Evolutionary conservation across 306 rosid genomes (phyloP).

Genomic region (Gleditsia sinensis): DNA sequence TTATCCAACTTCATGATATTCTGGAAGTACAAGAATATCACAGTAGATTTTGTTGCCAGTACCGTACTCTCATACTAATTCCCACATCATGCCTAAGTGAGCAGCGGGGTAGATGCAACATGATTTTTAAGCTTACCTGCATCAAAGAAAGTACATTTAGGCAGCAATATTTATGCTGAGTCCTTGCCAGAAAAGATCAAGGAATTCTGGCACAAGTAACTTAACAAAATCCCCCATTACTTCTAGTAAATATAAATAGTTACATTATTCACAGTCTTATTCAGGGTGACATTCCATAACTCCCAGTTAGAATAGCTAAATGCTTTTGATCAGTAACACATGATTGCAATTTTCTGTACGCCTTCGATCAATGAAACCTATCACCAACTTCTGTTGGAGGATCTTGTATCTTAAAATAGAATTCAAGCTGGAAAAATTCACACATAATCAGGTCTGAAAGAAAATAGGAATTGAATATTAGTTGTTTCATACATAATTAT

Average conservation of each 20-base stretch:
- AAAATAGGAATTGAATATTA: background rate
- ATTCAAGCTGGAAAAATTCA: background rate
- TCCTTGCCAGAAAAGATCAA: background rate
- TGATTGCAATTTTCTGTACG: background rate
- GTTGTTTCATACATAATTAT: background rate
- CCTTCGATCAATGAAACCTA: background rate
- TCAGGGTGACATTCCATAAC: background rate
- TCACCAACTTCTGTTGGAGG: background rate
- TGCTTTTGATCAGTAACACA: background rate
- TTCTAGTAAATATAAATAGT: background rate
- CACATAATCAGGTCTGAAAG: background rate
- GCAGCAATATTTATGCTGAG: background rate
- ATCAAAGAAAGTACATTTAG: constrained; percentile 1
- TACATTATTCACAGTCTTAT: background rate
- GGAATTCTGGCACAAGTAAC: background rate
- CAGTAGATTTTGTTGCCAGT: background rate
- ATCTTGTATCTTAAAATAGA: background rate
- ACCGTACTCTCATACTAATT: background rate
- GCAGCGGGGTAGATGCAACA: constrained; percentile 9
- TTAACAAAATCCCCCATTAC: background rate
- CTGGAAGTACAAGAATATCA: background rate
- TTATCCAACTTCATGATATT: background rate
- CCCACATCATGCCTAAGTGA: background rate
- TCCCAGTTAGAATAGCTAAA: background rate
- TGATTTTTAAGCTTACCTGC: background rate